A percentile compares a stretch with the other conserved stretches of the same genome.
Conservation (phyloP, 805 yeast species). For the Suhomyces canberraensis region DNA sequence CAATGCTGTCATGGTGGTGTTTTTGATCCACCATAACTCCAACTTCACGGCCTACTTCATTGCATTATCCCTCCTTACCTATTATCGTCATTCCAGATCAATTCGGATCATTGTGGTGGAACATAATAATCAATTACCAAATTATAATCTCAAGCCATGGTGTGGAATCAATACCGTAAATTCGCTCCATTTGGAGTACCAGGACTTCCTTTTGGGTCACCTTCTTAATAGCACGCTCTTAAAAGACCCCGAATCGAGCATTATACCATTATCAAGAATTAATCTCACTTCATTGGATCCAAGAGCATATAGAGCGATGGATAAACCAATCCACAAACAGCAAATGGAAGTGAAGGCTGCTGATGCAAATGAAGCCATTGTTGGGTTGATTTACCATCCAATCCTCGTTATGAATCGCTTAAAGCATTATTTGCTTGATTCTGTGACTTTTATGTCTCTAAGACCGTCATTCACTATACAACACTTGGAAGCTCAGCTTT, state of each 20-base stretch:
- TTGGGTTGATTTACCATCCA: conserved; percentile 19
- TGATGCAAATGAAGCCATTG: neutral
- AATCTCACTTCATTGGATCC: neutral
- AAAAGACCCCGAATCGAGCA: neutral
- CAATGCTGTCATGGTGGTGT: conserved; percentile 5
- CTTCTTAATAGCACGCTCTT: conserved; percentile 5
- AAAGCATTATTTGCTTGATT: conserved; percentile 5
- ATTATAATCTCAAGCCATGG: conserved; percentile 20
- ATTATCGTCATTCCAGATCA: conserved; percentile 9
- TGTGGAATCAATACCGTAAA: conserved; percentile 25
- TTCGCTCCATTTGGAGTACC: conserved; percentile 9
- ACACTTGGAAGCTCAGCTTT: conserved; percentile 1
- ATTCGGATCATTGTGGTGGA: conserved; percentile 16
- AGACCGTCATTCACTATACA: neutral
- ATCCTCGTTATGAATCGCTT: conserved; percentile 8
- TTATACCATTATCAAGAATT: neutral
- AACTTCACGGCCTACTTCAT: conserved; percentile 16
- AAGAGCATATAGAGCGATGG: neutral
- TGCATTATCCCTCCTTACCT: conserved; percentile 13
- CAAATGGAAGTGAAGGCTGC: neutral
- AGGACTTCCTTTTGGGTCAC: conserved; percentile 5
- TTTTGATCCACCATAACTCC: conserved; percentile 17
- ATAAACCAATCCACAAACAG: neutral
- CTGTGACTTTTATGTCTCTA: conserved; percentile 6
- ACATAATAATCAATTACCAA: neutral